These are phyloP conservation scores for Pythium rishiriense DNA, from an alignment of 352 stramenopile species.

Conservation along the genomic window DNA sequence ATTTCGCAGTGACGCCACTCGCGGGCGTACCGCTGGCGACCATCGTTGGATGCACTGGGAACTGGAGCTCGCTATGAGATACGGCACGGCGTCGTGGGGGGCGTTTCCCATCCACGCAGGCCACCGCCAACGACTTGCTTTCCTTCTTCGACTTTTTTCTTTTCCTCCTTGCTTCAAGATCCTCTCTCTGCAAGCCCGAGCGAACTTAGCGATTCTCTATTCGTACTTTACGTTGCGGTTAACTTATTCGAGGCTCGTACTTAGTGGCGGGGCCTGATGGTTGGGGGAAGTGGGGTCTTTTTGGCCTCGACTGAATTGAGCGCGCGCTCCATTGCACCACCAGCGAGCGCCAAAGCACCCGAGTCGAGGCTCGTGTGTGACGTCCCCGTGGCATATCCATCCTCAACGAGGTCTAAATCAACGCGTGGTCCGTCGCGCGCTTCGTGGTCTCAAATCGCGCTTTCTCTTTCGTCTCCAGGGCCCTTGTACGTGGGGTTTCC, in stretches of 20 bases:
- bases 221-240: conserved; percentile 1
- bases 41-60: conserved; percentile 1
- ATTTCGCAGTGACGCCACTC: conserved; percentile 18
- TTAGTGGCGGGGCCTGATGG: neutral
- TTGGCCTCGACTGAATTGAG: neutral
- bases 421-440: too few species aligned
- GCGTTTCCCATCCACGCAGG: conserved; percentile 20
- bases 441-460: too few species aligned
- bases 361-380: neutral
- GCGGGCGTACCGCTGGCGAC: neutral
- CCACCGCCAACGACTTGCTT: neutral
- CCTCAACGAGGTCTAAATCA: too few species aligned
- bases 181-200: neutral
- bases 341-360: neutral
- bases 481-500: too few species aligned
- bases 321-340: neutral
- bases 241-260: neutral
- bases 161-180: conserved; percentile 19
- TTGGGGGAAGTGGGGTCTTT: neutral
- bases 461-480: too few species aligned
- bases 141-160: conserved; percentile 13
- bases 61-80: neutral
- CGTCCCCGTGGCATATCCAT: too few species aligned
- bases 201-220: neutral
- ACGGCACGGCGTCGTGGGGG: neutral